These are phyloP conservation scores for Hypoxylon rubiginosum DNA, from an alignment of 2,329 filamentous ascomycete genomes.

Conservation along the genomic window DNA sequence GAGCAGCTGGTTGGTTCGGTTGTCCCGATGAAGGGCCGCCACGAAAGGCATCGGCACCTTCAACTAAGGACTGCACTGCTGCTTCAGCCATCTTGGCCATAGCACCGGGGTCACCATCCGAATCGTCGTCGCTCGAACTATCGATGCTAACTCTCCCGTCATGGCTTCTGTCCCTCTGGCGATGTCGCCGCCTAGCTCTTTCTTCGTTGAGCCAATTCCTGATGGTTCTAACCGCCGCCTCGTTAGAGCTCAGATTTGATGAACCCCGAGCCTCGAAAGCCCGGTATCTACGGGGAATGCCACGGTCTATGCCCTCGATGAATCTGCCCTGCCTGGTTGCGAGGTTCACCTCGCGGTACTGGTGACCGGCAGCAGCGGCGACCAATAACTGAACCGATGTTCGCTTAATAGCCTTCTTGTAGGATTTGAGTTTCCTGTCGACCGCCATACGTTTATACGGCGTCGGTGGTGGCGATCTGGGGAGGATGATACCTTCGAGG, in stretches of 20 bases:
- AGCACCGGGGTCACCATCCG: neutral
- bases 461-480: constrained; percentile 20
- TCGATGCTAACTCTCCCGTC: constrained; percentile 9
- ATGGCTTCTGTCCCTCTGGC: neutral
- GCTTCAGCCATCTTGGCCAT: constrained; percentile 17
- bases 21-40: neutral
- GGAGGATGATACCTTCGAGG: neutral
- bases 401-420: constrained; percentile 39
- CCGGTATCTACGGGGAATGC: constrained; percentile 10
- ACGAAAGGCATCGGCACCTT: neutral
- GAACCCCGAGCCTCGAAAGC: constrained; percentile 28
- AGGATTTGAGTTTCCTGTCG: constrained; percentile 13
- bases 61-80: too few species aligned
- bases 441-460: constrained; percentile 16
- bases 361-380: constrained; percentile 40
- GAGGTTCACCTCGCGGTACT: constrained; percentile 36
- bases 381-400: constrained; percentile 41
- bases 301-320: constrained; percentile 20
- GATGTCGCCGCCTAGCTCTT: neutral
- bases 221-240: constrained; percentile 35
- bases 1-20: constrained; percentile 21
- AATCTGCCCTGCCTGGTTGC: constrained; percentile 27
- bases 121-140: neutral
- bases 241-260: constrained; percentile 29
- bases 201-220: constrained; percentile 31